Conservation (phyloP, 2,329 filamentous ascomycete species). For the Clathrospora elynae region DNA sequence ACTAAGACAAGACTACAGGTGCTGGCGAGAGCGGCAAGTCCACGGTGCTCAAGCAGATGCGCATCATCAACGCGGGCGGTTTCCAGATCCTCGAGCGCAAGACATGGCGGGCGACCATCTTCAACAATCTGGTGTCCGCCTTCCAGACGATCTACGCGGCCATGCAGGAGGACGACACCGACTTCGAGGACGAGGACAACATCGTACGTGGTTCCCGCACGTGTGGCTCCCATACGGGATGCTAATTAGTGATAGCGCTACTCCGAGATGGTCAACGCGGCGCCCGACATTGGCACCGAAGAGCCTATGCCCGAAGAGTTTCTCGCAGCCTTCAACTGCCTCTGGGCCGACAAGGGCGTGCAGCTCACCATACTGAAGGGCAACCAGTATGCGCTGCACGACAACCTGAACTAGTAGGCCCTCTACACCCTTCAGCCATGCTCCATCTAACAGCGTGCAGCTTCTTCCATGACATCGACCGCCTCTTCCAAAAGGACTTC, state of each 20-base stretch:
- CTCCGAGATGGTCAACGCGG: conserved; percentile 75
- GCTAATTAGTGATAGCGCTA: conserved; percentile 63
- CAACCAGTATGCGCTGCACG: conserved; percentile 94
- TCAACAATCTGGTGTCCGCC: conserved; percentile 90
- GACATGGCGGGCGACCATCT: conserved; percentile 94
- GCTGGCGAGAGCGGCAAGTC: conserved; percentile 96
- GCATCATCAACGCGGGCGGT: conserved; percentile 91
- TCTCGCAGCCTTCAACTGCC: conserved; percentile 76
- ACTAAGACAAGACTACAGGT: conserved; percentile 60
- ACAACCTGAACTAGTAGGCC: conserved; percentile 89
- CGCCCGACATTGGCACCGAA: conserved; percentile 80
- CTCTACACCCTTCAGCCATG: not conserved
- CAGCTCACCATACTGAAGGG: conserved; percentile 88
- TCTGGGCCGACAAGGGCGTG: conserved; percentile 85
- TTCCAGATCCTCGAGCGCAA: conserved; percentile 89
- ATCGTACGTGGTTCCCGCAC: conserved; percentile 62
- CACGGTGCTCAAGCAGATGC: conserved; percentile 98
- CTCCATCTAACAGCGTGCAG: conserved; percentile 54
- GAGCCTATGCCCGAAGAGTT: conserved; percentile 80
- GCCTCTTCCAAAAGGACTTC: conserved; percentile 70
- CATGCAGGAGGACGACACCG: conserved; percentile 82
- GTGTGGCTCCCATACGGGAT: not conserved
- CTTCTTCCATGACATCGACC: conserved; percentile 75
- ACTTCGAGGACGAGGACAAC: conserved; percentile 78
- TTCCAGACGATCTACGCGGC: conserved; percentile 89